Evolutionary conservation across 2,329 filamentous ascomycete species (phyloP).

Genomic region (Fusarium pseudocircinatum): DNA sequence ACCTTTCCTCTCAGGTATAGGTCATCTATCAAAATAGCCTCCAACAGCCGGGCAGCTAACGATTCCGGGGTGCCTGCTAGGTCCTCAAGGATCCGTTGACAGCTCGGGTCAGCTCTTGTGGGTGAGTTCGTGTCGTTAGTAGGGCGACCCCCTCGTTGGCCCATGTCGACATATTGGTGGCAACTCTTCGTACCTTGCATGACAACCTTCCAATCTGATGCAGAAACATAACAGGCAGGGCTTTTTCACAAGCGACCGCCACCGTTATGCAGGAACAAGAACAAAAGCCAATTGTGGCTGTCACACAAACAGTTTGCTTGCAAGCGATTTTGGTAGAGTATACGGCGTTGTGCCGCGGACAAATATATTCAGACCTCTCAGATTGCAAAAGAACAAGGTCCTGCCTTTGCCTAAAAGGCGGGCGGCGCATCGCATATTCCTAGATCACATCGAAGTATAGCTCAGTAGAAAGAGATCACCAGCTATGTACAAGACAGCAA

Average conservation of each 20-base stretch:
- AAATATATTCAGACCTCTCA: neutral
- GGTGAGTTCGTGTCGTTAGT: constrained; percentile 18
- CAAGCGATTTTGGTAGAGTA: constrained; percentile 18
- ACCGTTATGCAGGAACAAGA: constrained; percentile 45
- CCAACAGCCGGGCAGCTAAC: constrained; percentile 25
- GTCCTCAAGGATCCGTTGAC: constrained; percentile 11
- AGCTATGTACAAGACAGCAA: neutral
- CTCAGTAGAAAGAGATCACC: neutral
- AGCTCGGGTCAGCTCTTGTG: constrained; percentile 24
- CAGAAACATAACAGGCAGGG: constrained; percentile 29
- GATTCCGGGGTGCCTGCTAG: constrained; percentile 20
- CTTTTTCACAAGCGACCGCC: constrained; percentile 31
- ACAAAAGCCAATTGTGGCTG: constrained; percentile 35
- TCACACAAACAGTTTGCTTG: constrained; percentile 24
- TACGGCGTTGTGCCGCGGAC: constrained; percentile 10
- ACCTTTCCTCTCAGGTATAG: neutral
- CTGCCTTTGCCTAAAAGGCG: neutral
- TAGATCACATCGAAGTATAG: constrained; percentile 3
- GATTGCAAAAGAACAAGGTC: neutral
- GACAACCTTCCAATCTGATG: constrained; percentile 30
- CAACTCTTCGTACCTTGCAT: constrained; percentile 43
- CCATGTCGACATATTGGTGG: constrained; percentile 16
- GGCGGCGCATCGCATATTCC: constrained; percentile 4
- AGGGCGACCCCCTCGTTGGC: constrained; percentile 26
- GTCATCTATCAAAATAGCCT: constrained; percentile 7